Conservation (phyloP, 495 filamentous ascomycete species). For the Lepidopterella palustris region DNA sequence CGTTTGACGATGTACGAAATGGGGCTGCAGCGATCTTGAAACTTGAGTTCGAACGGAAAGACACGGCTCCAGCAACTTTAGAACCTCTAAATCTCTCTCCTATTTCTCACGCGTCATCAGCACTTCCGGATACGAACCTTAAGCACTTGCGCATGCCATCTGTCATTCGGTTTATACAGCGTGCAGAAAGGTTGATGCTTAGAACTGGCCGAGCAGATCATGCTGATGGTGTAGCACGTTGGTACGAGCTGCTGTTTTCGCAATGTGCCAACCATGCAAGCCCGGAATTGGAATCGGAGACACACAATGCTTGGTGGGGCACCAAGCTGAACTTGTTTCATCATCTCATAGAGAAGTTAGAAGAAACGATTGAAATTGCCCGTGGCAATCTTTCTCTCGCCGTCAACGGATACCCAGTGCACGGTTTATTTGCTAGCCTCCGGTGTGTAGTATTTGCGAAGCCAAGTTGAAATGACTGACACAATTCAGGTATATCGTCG, state of each 20-base stretch:
- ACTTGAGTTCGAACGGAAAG: slow-evolving; percentile 19
- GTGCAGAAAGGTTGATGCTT: slow-evolving; percentile 52
- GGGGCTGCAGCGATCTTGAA: slow-evolving; percentile 55
- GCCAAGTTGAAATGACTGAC: slow-evolving; percentile 21
- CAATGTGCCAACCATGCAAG: background rate
- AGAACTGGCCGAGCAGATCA: slow-evolving; percentile 74
- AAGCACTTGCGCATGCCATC: slow-evolving; percentile 3
- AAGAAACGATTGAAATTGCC: slow-evolving; percentile 28
- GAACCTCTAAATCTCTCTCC: background rate
- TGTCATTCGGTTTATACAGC: slow-evolving; percentile 28
- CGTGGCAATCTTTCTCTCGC: slow-evolving; percentile 24
- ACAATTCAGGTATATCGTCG: slow-evolving; percentile 33
- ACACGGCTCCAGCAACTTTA: background rate
- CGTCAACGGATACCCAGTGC: slow-evolving; percentile 33
- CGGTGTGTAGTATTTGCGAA: slow-evolving; percentile 17
- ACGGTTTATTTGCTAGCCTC: slow-evolving; percentile 44
- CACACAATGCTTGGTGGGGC: background rate
- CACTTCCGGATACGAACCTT: background rate
- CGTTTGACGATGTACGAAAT: slow-evolving; percentile 85
- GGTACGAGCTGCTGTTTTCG: slow-evolving; percentile 30
- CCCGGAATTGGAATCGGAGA: background rate
- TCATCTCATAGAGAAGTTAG: slow-evolving; percentile 21
- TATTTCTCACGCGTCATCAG: background rate
- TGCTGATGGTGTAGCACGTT: slow-evolving; percentile 72
- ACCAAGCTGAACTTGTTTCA: slow-evolving; percentile 7